phyloP scores from a whole-genome alignment of 345 rosid genomes.

The Moricandia arvensis region DNA sequence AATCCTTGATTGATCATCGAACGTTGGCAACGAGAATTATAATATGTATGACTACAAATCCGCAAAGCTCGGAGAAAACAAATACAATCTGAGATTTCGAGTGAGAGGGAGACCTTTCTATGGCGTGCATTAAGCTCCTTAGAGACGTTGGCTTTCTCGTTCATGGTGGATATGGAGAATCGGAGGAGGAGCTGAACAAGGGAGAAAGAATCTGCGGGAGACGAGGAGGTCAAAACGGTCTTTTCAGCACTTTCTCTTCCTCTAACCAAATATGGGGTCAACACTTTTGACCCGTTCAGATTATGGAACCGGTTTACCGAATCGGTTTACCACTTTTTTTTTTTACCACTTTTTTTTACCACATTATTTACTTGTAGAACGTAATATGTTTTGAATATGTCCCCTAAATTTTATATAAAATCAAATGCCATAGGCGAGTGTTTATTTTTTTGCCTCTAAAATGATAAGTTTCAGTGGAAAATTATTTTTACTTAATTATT shows the following conservation, averaged over 20 bases:
- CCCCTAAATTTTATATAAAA: not conserved
- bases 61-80: not conserved
- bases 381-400: not conserved
- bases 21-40: conserved; percentile 3
- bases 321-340: not conserved
- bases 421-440: not conserved
- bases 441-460: not conserved
- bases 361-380: not conserved
- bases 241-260: conserved; percentile 24
- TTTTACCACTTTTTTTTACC: no score
- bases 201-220: conserved; percentile 21
- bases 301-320: conserved; percentile 1
- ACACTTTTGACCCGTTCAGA: conserved; percentile 30
- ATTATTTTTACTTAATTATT: not conserved
- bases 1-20: conserved; percentile 16
- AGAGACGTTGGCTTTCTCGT: conserved; percentile 98
- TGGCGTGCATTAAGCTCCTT: conserved; percentile 98
- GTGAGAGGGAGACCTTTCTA: conserved; percentile 54
- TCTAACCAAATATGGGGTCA: conserved; percentile 3
- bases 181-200: conserved; percentile 22
- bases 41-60: conserved; percentile 9
- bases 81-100: not conserved
- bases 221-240: conserved; percentile 40
- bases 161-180: conserved; percentile 55
- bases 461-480: not conserved